phyloP scores from a whole-genome alignment of 1,139 yeast genomes.

The Yamadazyma dushanensis region DNA sequence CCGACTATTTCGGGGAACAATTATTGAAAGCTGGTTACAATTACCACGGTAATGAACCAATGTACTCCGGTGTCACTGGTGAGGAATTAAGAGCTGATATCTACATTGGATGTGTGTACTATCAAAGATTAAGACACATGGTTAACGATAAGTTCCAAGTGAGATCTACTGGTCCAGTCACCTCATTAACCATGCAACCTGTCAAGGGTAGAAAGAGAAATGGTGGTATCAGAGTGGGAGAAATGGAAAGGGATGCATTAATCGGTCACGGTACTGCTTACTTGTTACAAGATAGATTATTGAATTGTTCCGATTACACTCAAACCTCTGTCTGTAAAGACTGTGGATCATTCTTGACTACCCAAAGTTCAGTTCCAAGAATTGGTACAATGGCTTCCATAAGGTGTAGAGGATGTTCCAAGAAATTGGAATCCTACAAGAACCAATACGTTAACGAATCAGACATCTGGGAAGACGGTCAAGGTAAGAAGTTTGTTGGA shows the following conservation, averaged over 20 bases:
- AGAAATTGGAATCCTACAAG: conserved; percentile 48
- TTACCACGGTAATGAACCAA: conserved; percentile 97
- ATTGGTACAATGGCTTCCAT: conserved; percentile 77
- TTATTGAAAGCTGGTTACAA: conserved; percentile 85
- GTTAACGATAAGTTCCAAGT: conserved; percentile 99
- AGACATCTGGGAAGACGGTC: conserved; percentile 98
- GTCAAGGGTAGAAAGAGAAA: conserved; percentile 98
- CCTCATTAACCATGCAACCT: conserved; percentile 97
- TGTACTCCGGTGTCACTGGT: conserved; percentile 98
- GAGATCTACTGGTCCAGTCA: conserved; percentile 97
- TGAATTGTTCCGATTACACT: conserved; percentile 95
- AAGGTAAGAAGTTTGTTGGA: conserved; percentile 86
- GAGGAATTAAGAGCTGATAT: conserved; percentile 96
- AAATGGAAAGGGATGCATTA: conserved; percentile 99
- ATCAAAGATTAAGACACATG: conserved; percentile 98
- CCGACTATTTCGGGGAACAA: conserved; percentile 96
- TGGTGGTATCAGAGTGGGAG: conserved; percentile 99
- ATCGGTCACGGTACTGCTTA: conserved; percentile 99
- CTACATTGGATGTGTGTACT: conserved; percentile 94
- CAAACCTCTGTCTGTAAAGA: conserved; percentile 87
- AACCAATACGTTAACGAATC: conserved; percentile 61
- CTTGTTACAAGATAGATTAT: conserved; percentile 89
- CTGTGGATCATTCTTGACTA: conserved; percentile 89
- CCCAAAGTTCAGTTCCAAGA: conserved; percentile 89
- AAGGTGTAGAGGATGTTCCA: conserved; percentile 92